Conservation (phyloP, 257 asterid genomes). For the Asclepias syriaca region DNA sequence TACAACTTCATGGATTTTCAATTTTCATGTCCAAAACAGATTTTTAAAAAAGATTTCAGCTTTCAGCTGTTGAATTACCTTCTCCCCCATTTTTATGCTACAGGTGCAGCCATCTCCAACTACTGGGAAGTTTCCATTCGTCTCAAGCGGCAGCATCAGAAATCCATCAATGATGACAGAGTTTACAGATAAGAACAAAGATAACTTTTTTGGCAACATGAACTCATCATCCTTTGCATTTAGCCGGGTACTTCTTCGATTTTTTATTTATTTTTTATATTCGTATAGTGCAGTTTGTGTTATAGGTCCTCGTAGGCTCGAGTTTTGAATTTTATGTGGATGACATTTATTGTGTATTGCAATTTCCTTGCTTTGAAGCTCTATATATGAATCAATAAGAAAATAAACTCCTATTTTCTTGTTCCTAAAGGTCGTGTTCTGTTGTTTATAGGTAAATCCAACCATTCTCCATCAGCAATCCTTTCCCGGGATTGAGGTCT, state of each 20-base stretch:
- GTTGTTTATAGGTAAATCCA: slow-evolving; percentile 23
- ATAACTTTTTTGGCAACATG: slow-evolving; percentile 38
- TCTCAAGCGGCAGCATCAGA: slow-evolving; percentile 31
- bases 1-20: not conserved
- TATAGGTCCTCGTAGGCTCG: not conserved
- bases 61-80: not conserved
- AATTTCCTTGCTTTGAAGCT: not conserved
- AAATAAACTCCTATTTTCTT: not conserved
- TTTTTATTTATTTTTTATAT: slow-evolving; percentile 1
- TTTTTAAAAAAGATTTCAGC: too few species aligned
- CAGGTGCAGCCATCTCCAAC: slow-evolving; percentile 70
- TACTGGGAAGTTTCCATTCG: slow-evolving; percentile 54
- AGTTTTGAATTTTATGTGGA: not conserved
- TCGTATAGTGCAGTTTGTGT: not conserved
- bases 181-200: slow-evolving; percentile 46
- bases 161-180: slow-evolving; percentile 26
- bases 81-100: not conserved
- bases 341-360: not conserved
- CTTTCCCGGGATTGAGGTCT: slow-evolving; percentile 33
- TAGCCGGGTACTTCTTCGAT: slow-evolving; percentile 41
- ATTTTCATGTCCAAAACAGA: not conserved
- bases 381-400: slow-evolving; percentile 1
- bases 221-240: slow-evolving; percentile 61
- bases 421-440: not conserved
- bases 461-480: slow-evolving; percentile 39